Base-by-base conservation (phyloP, 2,329 filamentous ascomycete genomes). In the Calonectria multiphialidica region DNA sequence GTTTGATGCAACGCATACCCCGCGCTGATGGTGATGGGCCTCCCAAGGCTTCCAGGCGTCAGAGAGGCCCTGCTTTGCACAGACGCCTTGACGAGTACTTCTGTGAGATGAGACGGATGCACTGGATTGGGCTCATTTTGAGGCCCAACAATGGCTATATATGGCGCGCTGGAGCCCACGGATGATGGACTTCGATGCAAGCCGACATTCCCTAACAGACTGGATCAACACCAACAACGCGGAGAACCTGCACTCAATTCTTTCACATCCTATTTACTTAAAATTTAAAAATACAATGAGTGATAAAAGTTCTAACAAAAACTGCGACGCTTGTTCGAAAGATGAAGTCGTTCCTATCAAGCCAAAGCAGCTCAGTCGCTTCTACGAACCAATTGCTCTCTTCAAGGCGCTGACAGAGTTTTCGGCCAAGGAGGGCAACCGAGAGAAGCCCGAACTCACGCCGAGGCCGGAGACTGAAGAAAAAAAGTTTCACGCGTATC, bases 381-480 rank as follows among this genome's bases (percentile, higher is more conserved):
- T 83, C 42, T 82, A 81, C 21, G 81, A 82, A 28, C 77, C 80
- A 1, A 62, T 83, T 18, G 44, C 80, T 4, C 61, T 83, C 16
- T 77, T 74, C 64, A 74, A 77, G 8, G 76, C 79, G 3, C 76
- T 83, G 0, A 67, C 70, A 9, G 70, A 76, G 2, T 77, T 78
- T 30, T 73, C 70, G 12, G 73, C 63, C 0, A 35, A 73, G 6
- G n/a, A 67, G 2, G 70, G 72, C 2, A 63, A 66, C 1, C 61
- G 71, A 18, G 70, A 63, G 0, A 42, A 18, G 1, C 66, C 63
- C 4, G 73, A 76, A 2, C 16, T 15, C 0, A 35, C 40, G 0
- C 57, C 68, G 0, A 69, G 4, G 3, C 71, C 70, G 2, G 35
- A 40, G 2, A 77, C 74, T 2, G 73, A 77, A 8, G 77, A 81